Evolutionary conservation across 352 stramenopile genomes (phyloP), one percentile per base, ranked within the genome.

Genomic region (Stramenopiles sp.): DNA sequence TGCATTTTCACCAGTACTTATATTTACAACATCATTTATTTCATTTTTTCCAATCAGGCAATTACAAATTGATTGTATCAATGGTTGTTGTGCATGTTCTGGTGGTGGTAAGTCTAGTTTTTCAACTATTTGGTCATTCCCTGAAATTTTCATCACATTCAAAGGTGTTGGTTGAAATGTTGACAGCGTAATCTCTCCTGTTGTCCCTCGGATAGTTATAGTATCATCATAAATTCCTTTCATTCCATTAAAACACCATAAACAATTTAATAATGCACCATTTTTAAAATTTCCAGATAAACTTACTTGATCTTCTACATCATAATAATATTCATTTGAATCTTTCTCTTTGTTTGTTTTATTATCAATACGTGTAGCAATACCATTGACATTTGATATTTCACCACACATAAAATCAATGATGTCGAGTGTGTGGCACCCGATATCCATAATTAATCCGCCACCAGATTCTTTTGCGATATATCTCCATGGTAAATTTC

Each of bases 401-500:
- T 78, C 73, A 30, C 81, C 81, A 30, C 82, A 32, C 23, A 90
- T 77, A 78, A 85, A 87, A 81, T 90, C 86, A 32, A 90, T 84
- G 0, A 86, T 81, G 83, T 88, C 84, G 7, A 90, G 79, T 29
- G 87, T 78, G 81, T 90, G 86, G 79, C 84, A 88, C 73, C 86
- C 86, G 73, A 90, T 81, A 80, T 90, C 86, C 83, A 88, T 87
- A 65, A 90, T 85, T 13, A 88, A 76, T 27, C 86, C 86, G 63
- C 86, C 86, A 30, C 86, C 86, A 30, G 80, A 80, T 69, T 84
- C 79, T 30, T 80, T 69, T 6, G 84, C 80, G 74, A 83, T 74
- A 69, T 88, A 79, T 79, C 85, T 83, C 84, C 85, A 87, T 32
- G 53, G 53, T 69, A 69, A 20, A n/a, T n/a, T n/a, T n/a, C n/a